Percentiles rank a stretch among this genome's conserved stretches.
Evolutionary conservation across 2,329 filamentous ascomycete genomes (phyloP).

Genomic region (Camillea tinctor): DNA sequence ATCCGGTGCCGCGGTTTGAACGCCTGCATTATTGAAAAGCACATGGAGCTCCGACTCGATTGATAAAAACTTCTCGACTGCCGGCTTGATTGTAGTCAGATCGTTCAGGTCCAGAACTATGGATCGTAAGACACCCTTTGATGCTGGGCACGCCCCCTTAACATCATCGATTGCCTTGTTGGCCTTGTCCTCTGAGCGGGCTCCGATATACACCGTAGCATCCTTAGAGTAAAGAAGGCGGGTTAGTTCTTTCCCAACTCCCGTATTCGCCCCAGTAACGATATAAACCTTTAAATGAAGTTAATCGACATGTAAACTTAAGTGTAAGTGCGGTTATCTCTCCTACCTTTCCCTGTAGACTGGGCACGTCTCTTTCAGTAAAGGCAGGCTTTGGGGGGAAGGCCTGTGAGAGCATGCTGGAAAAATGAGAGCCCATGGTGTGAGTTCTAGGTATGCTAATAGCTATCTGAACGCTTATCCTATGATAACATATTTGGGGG

Average conservation of each 20-base stretch:
- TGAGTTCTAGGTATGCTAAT: neutral
- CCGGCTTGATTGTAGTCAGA: conserved; percentile 37
- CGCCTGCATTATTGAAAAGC: conserved; percentile 40
- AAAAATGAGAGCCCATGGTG: neutral
- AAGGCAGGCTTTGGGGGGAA: conserved; percentile 6
- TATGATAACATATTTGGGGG: neutral
- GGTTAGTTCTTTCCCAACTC: conserved; percentile 9
- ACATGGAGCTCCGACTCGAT: conserved; percentile 39
- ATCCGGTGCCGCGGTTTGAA: conserved; percentile 29
- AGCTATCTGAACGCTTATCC: neutral
- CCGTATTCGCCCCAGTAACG: conserved; percentile 11
- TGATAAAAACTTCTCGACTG: conserved; percentile 35
- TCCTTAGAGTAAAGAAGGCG: conserved; percentile 14
- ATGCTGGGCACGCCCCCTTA: conserved; percentile 25
- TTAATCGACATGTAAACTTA: neutral
- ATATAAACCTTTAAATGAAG: conserved; percentile 12
- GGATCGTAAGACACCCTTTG: conserved; percentile 35
- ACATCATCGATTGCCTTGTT: conserved; percentile 21
- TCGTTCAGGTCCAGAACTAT: conserved; percentile 40
- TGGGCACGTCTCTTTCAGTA: conserved; percentile 1
- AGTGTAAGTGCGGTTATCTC: neutral
- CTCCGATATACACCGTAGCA: conserved; percentile 11
- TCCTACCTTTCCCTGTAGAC: conserved; percentile 3
- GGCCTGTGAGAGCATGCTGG: conserved; percentile 1
- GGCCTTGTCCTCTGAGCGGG: conserved; percentile 11